These are phyloP conservation scores for Phyllosticta paracitricarpa DNA, from an alignment of 2,329 filamentous ascomycete species.

Conservation along the genomic window DNA sequence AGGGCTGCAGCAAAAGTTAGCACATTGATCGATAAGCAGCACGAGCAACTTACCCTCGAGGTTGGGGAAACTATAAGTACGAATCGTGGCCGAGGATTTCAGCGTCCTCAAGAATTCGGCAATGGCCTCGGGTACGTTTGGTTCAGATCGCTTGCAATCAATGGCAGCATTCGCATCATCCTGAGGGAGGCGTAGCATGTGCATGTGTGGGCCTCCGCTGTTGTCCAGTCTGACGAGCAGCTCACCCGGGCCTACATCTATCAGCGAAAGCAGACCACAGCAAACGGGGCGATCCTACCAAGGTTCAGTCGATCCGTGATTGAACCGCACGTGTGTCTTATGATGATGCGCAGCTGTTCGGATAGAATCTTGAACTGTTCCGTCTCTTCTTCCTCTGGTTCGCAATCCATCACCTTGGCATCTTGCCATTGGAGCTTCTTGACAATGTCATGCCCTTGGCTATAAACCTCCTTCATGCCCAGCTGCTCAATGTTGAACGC, in stretches of 20 bases:
- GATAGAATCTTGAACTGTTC: constrained; percentile 55
- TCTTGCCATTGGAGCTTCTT: constrained; percentile 52
- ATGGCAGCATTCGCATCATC: constrained; percentile 68
- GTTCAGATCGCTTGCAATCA: constrained; percentile 31
- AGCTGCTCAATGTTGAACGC: constrained; percentile 54
- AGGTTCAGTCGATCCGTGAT: constrained; percentile 79
- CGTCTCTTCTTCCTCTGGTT: constrained; percentile 44
- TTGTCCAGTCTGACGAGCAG: constrained; percentile 37
- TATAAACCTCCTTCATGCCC: constrained; percentile 37
- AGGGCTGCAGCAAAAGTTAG: constrained; percentile 38
- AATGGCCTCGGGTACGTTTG: constrained; percentile 48
- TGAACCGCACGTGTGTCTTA: constrained; percentile 66
- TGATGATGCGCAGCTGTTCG: constrained; percentile 63
- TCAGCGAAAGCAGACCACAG: background rate
- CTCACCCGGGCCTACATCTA: constrained; percentile 33
- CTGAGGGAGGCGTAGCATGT: constrained; percentile 54
- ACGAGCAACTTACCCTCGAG: constrained; percentile 14
- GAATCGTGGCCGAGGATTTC: constrained; percentile 54
- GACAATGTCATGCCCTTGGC: constrained; percentile 30
- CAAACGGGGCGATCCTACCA: constrained; percentile 26
- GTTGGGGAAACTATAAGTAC: constrained; percentile 47
- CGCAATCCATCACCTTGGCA: constrained; percentile 62
- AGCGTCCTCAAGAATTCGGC: constrained; percentile 50
- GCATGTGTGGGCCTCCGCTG: constrained; percentile 26
- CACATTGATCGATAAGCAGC: background rate